phyloP scores from a whole-genome alignment of 148 eudicot genomes.

The Chenopodium suecicum region DNA sequence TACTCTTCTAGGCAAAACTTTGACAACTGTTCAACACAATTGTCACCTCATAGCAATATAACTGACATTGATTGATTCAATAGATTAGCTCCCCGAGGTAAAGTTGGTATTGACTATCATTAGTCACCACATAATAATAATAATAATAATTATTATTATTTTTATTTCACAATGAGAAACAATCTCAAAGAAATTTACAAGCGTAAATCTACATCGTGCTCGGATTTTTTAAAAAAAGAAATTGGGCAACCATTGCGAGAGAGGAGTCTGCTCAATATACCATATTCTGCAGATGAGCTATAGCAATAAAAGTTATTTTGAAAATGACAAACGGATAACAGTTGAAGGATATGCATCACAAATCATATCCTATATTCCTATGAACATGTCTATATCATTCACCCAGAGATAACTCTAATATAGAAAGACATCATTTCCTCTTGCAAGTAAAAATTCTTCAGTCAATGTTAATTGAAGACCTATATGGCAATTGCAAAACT shows the following conservation, averaged over 20 bases:
- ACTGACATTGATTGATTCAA: not conserved
- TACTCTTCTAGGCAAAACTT: not conserved
- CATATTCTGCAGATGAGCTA: not conserved
- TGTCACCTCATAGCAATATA: not conserved
- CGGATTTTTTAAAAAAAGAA: not conserved
- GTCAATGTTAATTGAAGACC: not conserved
- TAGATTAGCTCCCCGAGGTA: not conserved
- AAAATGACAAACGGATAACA: not conserved
- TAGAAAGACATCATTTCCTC: not conserved
- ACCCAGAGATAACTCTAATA: not conserved
- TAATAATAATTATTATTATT: too few relatives aligned
- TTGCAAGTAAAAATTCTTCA: not conserved
- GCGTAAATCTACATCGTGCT: not conserved
- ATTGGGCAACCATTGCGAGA: not conserved
- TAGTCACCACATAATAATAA: not conserved
- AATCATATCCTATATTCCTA: not conserved
- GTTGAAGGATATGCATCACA: not conserved
- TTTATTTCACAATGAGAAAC: not conserved
- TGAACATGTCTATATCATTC: not conserved
- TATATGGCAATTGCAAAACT: not conserved
- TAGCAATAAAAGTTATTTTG: not conserved
- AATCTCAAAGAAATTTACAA: not conserved
- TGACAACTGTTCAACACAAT: not conserved
- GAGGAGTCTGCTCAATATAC: not conserved
- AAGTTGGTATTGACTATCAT: not conserved